A percentile compares a stretch with the other conserved stretches of the same genome.
Evolutionary conservation across 2,329 filamentous ascomycete genomes (phyloP).

Genomic region (Xylaria digitata): DNA sequence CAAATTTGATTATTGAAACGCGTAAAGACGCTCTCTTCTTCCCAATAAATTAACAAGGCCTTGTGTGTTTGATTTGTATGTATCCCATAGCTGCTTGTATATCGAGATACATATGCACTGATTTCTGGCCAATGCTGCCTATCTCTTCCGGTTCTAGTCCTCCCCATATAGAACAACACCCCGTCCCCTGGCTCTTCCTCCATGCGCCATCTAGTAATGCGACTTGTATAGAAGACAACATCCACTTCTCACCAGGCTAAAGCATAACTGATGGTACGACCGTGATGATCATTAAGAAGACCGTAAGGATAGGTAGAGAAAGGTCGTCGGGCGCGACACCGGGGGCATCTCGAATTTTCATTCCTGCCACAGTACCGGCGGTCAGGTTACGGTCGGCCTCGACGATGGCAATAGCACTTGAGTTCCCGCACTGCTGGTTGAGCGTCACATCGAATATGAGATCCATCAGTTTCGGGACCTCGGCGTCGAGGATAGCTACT

Average conservation of each 20-base stretch:
- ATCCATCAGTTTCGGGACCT: constrained; percentile 52
- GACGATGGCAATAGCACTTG: constrained; percentile 56
- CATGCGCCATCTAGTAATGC: neutral
- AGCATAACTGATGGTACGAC: constrained; percentile 43
- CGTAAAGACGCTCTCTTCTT: constrained; percentile 1
- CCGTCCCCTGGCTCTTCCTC: neutral
- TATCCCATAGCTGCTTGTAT: neutral
- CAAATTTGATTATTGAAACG: constrained; percentile 7
- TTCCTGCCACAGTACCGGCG: constrained; percentile 53
- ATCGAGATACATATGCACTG: constrained; percentile 2
- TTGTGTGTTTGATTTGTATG: neutral
- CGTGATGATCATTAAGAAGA: constrained; percentile 44
- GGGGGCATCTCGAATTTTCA: constrained; percentile 50
- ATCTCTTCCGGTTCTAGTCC: neutral
- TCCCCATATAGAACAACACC: neutral
- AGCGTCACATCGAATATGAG: constrained; percentile 55
- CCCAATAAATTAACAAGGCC: neutral
- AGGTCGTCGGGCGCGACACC: constrained; percentile 45
- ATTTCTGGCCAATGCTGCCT: neutral
- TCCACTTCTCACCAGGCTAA: constrained; percentile 24
- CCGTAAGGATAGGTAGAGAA: constrained; percentile 40
- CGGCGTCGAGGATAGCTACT: constrained; percentile 56
- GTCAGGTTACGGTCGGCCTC: constrained; percentile 60
- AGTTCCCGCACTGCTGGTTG: constrained; percentile 59
- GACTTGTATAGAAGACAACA: neutral